phyloP scores from a whole-genome alignment of 2,329 filamentous ascomycete genomes.

The Pyricularia sp. region DNA sequence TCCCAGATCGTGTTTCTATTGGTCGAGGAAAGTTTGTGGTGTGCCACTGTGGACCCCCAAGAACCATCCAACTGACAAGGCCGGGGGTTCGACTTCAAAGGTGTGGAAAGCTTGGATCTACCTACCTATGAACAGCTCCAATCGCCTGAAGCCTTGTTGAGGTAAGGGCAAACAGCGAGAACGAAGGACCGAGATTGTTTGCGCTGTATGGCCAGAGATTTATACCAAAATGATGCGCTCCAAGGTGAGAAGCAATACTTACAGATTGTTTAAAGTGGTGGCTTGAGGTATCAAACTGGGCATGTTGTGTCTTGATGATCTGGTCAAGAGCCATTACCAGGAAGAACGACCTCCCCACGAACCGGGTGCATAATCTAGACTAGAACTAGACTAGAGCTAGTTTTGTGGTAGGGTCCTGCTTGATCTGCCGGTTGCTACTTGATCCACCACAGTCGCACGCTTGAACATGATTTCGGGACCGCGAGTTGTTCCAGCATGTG shows the following conservation, averaged over 20 bases:
- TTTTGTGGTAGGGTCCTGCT: background rate
- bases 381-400: background rate
- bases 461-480: background rate
- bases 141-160: no score
- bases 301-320: background rate
- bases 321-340: background rate
- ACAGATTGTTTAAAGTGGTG: background rate
- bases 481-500: slow-evolving; percentile 4
- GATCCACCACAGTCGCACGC: background rate
- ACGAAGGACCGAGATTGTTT: no score
- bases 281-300: background rate
- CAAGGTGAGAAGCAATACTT: no score
- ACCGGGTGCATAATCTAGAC: background rate
- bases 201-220: no score
- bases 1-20: background rate
- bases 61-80: background rate
- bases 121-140: background rate
- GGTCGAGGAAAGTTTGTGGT: background rate
- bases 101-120: background rate
- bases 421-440: background rate
- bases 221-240: no score
- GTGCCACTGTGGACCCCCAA: background rate
- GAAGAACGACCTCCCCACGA: background rate
- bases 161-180: no score
- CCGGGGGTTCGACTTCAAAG: background rate